Evolutionary conservation across 176 grass and related monocot species (phyloP).

Genomic region (Themeda triandra): DNA sequence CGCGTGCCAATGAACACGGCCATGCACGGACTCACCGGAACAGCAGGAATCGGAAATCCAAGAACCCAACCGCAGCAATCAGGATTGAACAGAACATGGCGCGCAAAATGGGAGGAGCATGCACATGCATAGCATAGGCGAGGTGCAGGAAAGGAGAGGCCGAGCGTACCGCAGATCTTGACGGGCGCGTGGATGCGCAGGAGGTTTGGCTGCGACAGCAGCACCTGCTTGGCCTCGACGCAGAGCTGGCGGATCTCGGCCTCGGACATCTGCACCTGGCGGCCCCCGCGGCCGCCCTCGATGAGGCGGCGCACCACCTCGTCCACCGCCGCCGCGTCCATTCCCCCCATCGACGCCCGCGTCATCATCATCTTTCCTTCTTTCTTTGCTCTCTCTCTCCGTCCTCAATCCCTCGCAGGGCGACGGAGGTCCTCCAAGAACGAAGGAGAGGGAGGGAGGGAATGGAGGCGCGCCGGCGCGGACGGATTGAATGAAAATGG

Average conservation of each 20-base stretch:
- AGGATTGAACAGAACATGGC: not conserved
- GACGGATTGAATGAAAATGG: conserved; percentile 7
- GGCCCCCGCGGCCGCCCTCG: conserved; percentile 55
- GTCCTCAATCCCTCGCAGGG: no score
- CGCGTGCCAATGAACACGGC: not conserved
- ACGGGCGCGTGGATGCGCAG: conserved; percentile 37
- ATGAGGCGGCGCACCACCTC: conserved; percentile 63
- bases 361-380: conserved; percentile 64
- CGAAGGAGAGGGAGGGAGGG: not conserved
- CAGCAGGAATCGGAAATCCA: no score
- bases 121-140: not conserved
- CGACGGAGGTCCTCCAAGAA: no score
- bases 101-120: not conserved
- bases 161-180: conserved; percentile 80
- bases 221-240: conserved; percentile 76
- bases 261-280: conserved; percentile 89
- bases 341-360: conserved; percentile 54
- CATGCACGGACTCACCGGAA: not conserved
- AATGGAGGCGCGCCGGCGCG: conserved; percentile 8
- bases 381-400: no score
- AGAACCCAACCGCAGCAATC: not conserved
- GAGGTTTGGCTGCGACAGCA: conserved; percentile 71
- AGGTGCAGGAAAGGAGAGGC: not conserved
- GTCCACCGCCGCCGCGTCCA: conserved; percentile 69
- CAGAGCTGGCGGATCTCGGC: conserved; percentile 92